Percentiles rank a stretch among this genome's conserved stretches.
Conservation (phyloP, 2,329 filamentous ascomycete genomes). For the Bretziella fagacearum region DNA sequence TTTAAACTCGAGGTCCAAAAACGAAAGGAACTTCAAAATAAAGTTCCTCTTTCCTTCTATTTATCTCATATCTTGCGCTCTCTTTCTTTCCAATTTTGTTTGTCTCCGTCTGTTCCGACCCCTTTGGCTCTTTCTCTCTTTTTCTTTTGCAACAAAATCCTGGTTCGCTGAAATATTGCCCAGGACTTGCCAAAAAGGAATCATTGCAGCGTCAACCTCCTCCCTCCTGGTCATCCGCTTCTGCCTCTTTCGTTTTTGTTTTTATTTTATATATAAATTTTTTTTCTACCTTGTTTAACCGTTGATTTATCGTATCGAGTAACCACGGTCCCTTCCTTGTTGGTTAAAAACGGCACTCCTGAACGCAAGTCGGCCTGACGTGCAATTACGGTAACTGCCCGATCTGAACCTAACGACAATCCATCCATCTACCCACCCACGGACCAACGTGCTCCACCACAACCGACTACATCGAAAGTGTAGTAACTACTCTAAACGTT, state of each 20-base stretch:
- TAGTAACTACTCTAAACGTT: neutral
- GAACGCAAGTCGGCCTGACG: constrained; percentile 7
- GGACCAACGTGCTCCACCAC: constrained; percentile 1
- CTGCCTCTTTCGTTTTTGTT: neutral
- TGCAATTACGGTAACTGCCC: constrained; percentile 4
- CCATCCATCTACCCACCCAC: neutral
- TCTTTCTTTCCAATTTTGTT: neutral
- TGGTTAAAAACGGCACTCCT: constrained; percentile 1
- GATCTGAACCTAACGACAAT: constrained; percentile 6
- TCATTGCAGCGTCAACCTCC: constrained; percentile 5
- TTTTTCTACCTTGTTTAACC: neutral
- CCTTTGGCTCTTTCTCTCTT: neutral
- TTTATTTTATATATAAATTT: neutral
- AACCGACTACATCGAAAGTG: constrained; percentile 1
- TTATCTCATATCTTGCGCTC: neutral
- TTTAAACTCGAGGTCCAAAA: neutral
- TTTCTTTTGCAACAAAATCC: constrained; percentile 6
- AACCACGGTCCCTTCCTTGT: neutral
- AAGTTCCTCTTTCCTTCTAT: neutral
- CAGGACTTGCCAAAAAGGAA: constrained; percentile 9
- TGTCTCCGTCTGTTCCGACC: neutral
- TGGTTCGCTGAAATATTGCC: constrained; percentile 15
- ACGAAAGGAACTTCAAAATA: neutral
- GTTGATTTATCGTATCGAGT: constrained; percentile 1
- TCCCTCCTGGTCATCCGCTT: neutral